These are phyloP conservation scores for Parathielavia hyrcaniae DNA, from an alignment of 495 filamentous ascomycete species.

Conservation along the genomic window DNA sequence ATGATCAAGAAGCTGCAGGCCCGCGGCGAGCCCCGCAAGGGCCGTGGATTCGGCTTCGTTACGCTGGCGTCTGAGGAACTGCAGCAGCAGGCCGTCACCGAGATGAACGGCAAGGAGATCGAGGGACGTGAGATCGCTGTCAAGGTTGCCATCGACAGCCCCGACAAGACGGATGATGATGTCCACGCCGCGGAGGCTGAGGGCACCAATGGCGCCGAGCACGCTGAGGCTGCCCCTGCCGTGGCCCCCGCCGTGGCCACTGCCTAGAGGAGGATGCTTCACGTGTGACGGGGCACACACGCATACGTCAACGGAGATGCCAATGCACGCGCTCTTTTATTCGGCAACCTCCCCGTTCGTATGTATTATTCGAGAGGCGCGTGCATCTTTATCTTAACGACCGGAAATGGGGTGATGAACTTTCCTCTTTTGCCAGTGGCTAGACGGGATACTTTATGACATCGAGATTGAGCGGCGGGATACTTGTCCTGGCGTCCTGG, in stretches of 20 bases:
- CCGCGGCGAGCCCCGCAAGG: conserved; percentile 97
- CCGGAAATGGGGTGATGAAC: conserved; percentile 33
- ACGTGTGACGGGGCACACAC: conserved; percentile 24
- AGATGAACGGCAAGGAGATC: conserved; percentile 99
- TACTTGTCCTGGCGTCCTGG: conserved; percentile 33
- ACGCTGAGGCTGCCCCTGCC: conserved; percentile 30
- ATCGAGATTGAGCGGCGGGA: conserved; percentile 30
- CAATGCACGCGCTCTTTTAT: conserved; percentile 27
- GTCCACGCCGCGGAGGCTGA: conserved; percentile 46
- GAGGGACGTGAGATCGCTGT: conserved; percentile 98
- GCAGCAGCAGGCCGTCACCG: conserved; percentile 89
- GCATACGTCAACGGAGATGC: conserved; percentile 24
- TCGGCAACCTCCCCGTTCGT: conserved; percentile 29
- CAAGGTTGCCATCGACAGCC: conserved; percentile 99
- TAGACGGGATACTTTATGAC: conserved; percentile 28
- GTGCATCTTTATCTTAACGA: conserved; percentile 31
- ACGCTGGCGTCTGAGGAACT: conserved; percentile 90
- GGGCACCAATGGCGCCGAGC: conserved; percentile 38
- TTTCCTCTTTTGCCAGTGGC: conserved; percentile 20
- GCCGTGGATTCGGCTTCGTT: conserved; percentile 97
- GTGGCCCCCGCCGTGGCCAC: conserved; percentile 17
- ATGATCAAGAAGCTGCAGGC: conserved; percentile 99
- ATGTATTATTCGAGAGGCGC: conserved; percentile 32
- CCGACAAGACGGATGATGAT: conserved; percentile 93
- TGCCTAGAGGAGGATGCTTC: conserved; percentile 23